Percentiles rank a stretch among this genome's conserved stretches.
These are phyloP conservation scores for Murraya paniculata DNA, from an alignment of 345 rosid genomes.

Conservation along the genomic window DNA sequence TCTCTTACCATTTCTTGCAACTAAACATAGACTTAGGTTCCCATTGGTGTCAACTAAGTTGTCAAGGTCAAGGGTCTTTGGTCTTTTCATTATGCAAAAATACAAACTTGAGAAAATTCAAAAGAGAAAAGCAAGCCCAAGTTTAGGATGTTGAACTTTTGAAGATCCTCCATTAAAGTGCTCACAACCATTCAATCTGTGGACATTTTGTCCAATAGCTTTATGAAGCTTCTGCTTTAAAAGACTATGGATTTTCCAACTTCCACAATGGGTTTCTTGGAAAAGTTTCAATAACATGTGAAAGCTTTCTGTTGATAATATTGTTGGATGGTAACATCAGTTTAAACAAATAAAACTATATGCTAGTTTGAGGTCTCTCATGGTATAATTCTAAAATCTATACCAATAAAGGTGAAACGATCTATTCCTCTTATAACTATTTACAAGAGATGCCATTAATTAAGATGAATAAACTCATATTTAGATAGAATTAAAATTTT, in stretches of 20 bases:
- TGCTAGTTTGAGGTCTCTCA: neutral
- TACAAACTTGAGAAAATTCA: neutral
- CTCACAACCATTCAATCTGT: neutral
- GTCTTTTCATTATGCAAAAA: neutral
- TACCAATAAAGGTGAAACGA: too few relatives aligned
- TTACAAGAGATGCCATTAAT: too few relatives aligned
- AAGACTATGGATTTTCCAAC: neutral
- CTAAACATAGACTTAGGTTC: too few relatives aligned
- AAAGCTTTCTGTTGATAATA: too few relatives aligned
- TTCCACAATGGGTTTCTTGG: neutral
- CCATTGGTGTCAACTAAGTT: too few relatives aligned
- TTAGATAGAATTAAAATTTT: too few relatives aligned
- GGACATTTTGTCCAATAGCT: neutral
- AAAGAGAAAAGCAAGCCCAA: neutral
- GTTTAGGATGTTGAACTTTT: neutral
- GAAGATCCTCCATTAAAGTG: neutral
- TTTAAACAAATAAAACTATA: too few relatives aligned
- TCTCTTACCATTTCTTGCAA: too few relatives aligned
- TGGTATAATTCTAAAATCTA: too few relatives aligned
- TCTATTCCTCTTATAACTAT: too few relatives aligned
- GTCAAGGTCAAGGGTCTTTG: neutral
- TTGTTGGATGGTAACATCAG: too few relatives aligned
- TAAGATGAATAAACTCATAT: too few relatives aligned
- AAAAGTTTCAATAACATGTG: neutral
- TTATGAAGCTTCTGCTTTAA: neutral